phyloP scores from a whole-genome alignment of 2,329 filamentous ascomycete genomes.

The Aspergillus carbonarius region DNA sequence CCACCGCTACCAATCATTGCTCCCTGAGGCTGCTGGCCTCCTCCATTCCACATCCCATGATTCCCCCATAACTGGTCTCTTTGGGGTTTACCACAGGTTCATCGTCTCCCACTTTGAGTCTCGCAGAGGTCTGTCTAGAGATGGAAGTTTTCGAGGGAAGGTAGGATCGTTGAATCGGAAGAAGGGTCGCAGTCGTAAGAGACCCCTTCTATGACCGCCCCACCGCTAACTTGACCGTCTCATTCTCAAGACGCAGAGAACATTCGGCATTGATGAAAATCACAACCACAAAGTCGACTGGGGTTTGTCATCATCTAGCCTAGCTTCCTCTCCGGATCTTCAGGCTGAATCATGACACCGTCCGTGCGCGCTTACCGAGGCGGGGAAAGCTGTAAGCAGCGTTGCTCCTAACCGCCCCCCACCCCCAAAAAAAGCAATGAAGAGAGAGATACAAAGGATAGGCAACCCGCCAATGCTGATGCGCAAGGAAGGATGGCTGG shows the following conservation, averaged over 20 bases:
- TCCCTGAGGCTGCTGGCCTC: no score
- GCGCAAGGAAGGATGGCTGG: no score
- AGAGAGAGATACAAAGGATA: no score
- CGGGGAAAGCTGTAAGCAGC: neutral
- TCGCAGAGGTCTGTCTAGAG: neutral
- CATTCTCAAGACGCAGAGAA: neutral
- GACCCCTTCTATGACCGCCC: neutral
- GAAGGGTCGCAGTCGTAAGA: neutral
- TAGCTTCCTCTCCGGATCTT: neutral
- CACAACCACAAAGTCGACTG: neutral
- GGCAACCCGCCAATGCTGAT: no score
- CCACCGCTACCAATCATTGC: no score
- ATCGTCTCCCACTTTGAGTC: neutral
- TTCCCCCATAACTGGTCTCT: neutral
- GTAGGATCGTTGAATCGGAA: neutral
- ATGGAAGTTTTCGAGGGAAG: neutral
- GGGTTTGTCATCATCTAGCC: neutral
- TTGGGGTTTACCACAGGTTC: no score
- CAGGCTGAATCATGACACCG: neutral
- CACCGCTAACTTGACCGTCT: neutral
- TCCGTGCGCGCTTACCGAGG: neutral
- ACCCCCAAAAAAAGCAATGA: no score
- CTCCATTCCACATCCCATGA: neutral
- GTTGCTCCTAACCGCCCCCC: no score
- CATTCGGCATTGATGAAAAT: neutral